phyloP scores from a whole-genome alignment of 768 basidiomycete species.

The Lactarius tabidus region DNA sequence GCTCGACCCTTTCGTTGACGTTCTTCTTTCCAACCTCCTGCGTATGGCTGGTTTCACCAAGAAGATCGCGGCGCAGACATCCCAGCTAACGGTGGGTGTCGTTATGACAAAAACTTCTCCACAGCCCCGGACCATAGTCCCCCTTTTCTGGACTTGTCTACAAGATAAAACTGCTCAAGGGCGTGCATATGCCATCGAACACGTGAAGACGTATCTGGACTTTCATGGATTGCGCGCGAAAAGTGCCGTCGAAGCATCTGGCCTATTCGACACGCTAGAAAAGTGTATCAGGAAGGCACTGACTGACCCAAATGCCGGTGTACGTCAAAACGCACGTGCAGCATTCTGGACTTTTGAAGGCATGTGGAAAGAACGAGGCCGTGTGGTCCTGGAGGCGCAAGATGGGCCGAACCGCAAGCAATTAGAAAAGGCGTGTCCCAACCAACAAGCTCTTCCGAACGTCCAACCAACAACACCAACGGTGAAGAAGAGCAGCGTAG shows the following conservation, averaged over 20 bases:
- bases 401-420: slow-evolving; percentile 72
- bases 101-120: slow-evolving; percentile 68
- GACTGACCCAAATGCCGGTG: slow-evolving; percentile 73
- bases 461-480: slow-evolving; percentile 43
- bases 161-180: slow-evolving; percentile 82
- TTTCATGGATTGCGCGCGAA: slow-evolving; percentile 64
- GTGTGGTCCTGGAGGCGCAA: slow-evolving; percentile 56
- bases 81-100: slow-evolving; percentile 66
- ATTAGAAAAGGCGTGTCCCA: slow-evolving; percentile 80
- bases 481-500: slow-evolving; percentile 75
- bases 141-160: slow-evolving; percentile 61
- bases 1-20: slow-evolving; percentile 80
- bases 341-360: slow-evolving; percentile 78
- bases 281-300: slow-evolving; percentile 69
- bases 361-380: slow-evolving; percentile 72
- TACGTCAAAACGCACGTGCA: slow-evolving; percentile 65
- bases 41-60: slow-evolving; percentile 91
- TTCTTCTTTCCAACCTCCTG: slow-evolving; percentile 68
- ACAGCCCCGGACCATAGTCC: slow-evolving; percentile 63
- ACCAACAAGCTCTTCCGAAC: slow-evolving; percentile 40
- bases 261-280: slow-evolving; percentile 68
- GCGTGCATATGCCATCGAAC: slow-evolving; percentile 59
- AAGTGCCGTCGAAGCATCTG: slow-evolving; percentile 60
- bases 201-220: slow-evolving; percentile 73
- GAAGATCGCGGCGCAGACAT: slow-evolving; percentile 83